Conservation (phyloP, 2,329 filamentous ascomycete genomes). For the Scedosporium dehoogii region DNA sequence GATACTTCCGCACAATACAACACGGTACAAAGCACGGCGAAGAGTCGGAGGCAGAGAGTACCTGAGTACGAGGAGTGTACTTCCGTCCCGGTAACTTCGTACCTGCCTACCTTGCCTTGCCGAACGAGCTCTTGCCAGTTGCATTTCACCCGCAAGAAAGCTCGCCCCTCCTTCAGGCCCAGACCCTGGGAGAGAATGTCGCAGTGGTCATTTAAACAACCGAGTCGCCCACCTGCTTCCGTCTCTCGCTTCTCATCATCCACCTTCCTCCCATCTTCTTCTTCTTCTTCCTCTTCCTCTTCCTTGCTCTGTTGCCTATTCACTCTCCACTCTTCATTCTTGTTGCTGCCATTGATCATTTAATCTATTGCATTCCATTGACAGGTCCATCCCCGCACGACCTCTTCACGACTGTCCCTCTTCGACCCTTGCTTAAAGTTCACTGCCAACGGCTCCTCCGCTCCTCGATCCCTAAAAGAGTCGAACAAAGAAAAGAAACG, state of each 20-base stretch:
- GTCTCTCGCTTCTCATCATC: slow-evolving; percentile 4
- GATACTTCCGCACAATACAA: neutral
- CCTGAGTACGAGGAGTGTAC: neutral
- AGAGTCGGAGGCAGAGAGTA: neutral
- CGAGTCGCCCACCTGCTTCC: neutral
- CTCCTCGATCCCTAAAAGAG: too few relatives aligned
- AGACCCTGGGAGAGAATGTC: neutral
- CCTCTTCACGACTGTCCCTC: too few relatives aligned
- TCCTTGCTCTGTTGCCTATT: neutral
- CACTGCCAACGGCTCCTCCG: too few relatives aligned
- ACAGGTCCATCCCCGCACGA: too few relatives aligned
- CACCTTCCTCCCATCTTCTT: slow-evolving; percentile 7
- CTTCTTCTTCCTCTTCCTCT: neutral
- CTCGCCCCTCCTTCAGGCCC: neutral
- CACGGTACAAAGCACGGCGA: neutral
- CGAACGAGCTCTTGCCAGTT: neutral
- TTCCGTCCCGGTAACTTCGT: neutral
- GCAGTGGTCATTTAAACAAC: slow-evolving; percentile 2
- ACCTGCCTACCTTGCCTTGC: neutral
- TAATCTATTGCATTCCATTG: neutral
- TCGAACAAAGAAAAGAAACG: neutral
- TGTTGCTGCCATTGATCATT: neutral
- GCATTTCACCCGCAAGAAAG: slow-evolving; percentile 1
- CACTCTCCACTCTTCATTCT: neutral
- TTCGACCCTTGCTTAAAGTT: too few relatives aligned